These are phyloP conservation scores for Xylaria digitata DNA, from an alignment of 2,329 filamentous ascomycete species.

Conservation along the genomic window DNA sequence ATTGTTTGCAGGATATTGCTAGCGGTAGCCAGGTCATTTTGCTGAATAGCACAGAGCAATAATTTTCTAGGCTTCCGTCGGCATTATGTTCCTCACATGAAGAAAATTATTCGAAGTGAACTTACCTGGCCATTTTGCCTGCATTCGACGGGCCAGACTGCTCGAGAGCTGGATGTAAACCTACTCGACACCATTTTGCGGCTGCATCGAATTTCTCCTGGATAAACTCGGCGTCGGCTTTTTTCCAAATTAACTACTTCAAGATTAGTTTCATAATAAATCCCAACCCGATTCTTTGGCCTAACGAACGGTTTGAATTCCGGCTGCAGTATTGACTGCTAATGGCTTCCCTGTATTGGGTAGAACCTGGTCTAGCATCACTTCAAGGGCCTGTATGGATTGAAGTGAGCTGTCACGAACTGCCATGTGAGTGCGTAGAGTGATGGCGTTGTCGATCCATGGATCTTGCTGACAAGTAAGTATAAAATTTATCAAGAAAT, in stretches of 20 bases:
- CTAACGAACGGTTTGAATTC: conserved; percentile 71
- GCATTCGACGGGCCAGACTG: conserved; percentile 73
- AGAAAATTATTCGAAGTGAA: conserved; percentile 18
- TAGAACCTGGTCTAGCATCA: conserved; percentile 53
- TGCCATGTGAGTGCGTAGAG: conserved; percentile 76
- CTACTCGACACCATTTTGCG: conserved; percentile 77
- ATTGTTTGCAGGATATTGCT: conserved; percentile 68
- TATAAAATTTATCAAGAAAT: conserved; percentile 71
- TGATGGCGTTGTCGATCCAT: conserved; percentile 76
- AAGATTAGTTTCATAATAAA: conserved; percentile 19
- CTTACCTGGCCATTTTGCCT: conserved; percentile 74
- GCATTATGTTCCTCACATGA: conserved; percentile 28
- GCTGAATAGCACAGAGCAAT: conserved; percentile 74
- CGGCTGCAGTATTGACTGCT: conserved; percentile 70
- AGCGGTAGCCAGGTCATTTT: conserved; percentile 65
- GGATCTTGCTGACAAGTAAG: conserved; percentile 59
- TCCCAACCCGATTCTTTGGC: not conserved
- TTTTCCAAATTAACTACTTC: conserved; percentile 82
- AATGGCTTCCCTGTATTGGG: conserved; percentile 61
- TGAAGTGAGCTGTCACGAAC: conserved; percentile 55
- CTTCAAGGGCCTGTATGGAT: conserved; percentile 46
- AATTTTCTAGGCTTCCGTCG: conserved; percentile 67
- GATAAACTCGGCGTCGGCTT: conserved; percentile 69
- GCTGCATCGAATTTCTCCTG: conserved; percentile 65
- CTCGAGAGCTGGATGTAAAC: conserved; percentile 74